phyloP scores from a whole-genome alignment of 495 filamentous ascomycete genomes.

The Xylaria venustula region DNA sequence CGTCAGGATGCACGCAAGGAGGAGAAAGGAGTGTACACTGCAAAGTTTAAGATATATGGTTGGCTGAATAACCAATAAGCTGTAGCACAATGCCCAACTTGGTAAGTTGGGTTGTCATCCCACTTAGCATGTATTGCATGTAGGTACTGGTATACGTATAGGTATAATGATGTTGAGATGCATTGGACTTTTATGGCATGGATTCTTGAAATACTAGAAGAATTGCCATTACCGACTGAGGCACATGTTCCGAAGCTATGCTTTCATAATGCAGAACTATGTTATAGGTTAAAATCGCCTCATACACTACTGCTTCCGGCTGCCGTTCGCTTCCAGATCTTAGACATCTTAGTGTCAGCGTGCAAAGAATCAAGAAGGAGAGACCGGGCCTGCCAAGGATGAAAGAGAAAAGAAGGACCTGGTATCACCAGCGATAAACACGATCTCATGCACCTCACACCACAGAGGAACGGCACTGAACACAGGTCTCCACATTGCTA shows the following conservation, averaged over 20 bases:
- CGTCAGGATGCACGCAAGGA: too few relatives aligned
- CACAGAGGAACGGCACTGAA: neutral
- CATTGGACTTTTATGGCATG: neutral
- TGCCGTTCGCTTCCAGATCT: neutral
- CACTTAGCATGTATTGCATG: too few relatives aligned
- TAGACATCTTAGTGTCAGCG: too few relatives aligned
- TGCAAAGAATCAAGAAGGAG: neutral
- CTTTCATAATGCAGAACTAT: constrained; percentile 1
- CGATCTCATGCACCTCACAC: neutral
- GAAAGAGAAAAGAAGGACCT: too few relatives aligned
- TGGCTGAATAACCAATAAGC: neutral
- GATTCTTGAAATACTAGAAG: neutral
- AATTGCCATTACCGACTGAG: constrained; percentile 3
- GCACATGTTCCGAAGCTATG: neutral
- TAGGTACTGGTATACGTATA: too few relatives aligned
- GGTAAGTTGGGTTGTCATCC: neutral
- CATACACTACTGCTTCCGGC: neutral
- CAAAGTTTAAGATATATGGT: neutral
- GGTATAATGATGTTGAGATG: neutral
- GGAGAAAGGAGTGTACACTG: too few relatives aligned
- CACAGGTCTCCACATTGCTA: constrained; percentile 3
- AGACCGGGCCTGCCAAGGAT: neutral
- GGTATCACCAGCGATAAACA: neutral
- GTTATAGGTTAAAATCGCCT: neutral
- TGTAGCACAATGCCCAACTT: neutral